A percentile compares a stretch with the other conserved stretches of the same genome.
These are phyloP conservation scores for Corylus heterophylla DNA, from an alignment of 306 rosid genomes.

Conservation along the genomic window DNA sequence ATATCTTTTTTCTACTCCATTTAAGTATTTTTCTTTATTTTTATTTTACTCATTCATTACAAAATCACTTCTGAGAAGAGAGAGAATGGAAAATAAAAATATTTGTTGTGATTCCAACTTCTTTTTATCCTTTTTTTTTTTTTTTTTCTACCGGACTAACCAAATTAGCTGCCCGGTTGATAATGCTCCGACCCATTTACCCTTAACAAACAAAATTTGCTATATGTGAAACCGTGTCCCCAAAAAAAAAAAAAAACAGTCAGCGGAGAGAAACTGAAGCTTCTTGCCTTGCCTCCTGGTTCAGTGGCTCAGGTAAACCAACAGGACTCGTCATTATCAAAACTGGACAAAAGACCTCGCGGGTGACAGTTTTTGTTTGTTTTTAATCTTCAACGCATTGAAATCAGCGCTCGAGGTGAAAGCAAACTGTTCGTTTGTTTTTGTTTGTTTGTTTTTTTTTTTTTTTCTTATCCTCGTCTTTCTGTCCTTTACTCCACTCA, in stretches of 20 bases:
- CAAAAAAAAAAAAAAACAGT: neutral
- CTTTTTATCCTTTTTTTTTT: too few species aligned
- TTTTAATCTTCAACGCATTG: conserved; percentile 41
- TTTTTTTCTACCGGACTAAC: too few species aligned
- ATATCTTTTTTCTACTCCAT: too few species aligned
- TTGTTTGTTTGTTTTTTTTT: too few species aligned
- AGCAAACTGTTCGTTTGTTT: neutral
- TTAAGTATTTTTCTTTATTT: too few species aligned
- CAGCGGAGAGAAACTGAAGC: conserved; percentile 33
- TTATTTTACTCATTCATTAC: too few species aligned
- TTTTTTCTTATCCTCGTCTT: neutral
- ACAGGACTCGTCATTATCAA: conserved; percentile 39
- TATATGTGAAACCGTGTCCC: too few species aligned
- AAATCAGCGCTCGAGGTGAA: conserved; percentile 33
- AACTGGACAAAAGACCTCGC: conserved; percentile 33
- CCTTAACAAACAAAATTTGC: neutral
- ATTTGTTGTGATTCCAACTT: too few species aligned
- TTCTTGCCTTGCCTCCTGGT: conserved; percentile 23
- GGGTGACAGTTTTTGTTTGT: conserved; percentile 27
- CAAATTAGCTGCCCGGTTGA: too few species aligned
- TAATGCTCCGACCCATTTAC: neutral
- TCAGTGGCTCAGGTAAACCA: conserved; percentile 26
- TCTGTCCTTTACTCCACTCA: conserved; percentile 1
- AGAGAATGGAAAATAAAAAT: too few species aligned
- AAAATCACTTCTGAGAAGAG: too few species aligned